Evolutionary conservation across 306 rosid genomes (phyloP).

Genomic region (Rosa lucieae): DNA sequence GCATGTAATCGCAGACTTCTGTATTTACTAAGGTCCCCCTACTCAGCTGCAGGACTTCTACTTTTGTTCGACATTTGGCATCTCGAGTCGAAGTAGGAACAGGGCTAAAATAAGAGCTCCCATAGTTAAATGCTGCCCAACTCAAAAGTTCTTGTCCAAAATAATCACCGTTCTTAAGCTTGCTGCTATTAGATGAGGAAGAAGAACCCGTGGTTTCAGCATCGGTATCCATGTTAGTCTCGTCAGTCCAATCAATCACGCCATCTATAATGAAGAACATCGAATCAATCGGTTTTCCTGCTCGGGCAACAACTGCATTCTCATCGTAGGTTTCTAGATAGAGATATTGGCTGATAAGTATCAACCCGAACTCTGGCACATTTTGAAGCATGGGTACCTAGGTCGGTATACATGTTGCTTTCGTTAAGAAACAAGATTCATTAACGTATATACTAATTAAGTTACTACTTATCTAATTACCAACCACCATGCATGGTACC

Average conservation of each 20-base stretch:
- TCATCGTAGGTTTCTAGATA: neutral
- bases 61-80: slow-evolving; percentile 4
- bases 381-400: neutral
- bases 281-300: neutral
- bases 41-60: neutral
- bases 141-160: neutral
- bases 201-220: neutral
- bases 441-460: neutral
- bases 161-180: neutral
- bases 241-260: neutral
- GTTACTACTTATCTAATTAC: neutral
- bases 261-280: slow-evolving; percentile 2
- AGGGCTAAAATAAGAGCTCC: neutral
- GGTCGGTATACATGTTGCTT: neutral
- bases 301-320: neutral
- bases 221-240: neutral
- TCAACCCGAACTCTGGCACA: slow-evolving; percentile 20
- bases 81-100: neutral
- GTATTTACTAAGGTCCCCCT: neutral
- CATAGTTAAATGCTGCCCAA: neutral
- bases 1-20: neutral
- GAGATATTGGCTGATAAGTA: neutral
- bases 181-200: neutral
- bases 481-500: neutral
- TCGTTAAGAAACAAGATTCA: neutral